Base-by-base conservation (phyloP, 2,329 filamentous ascomycete genomes). In the Tympanopsis confertula region DNA sequence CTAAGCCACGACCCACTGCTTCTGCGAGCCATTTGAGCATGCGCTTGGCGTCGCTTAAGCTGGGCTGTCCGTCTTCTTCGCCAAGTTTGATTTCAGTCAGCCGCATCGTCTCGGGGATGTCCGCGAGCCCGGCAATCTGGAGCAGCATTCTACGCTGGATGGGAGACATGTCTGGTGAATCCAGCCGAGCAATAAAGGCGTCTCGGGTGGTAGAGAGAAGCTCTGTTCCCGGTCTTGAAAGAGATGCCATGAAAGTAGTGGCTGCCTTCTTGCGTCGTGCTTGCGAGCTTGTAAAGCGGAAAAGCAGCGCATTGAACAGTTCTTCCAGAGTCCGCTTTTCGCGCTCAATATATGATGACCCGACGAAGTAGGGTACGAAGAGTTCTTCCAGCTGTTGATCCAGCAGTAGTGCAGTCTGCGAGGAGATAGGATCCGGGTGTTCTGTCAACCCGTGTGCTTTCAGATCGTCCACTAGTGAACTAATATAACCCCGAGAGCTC, bases 241-340 rank as follows among this genome's bases (percentile, higher is more conserved):
- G 69, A 3, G 88, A 89, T 14, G 85, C 86, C 69, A 96, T 93
- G 56, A 95, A 95, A 1, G 86, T 86, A 1, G 85, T 86, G 1
- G 88, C 83, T 19, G 82, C 79, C 66, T 93, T 95, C 57, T 94
- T 89, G 44, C 86, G 72, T 42, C 81, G 69, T 1, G 82, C 86
- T 57, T 98, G 91, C 53, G 89, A 96, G n/a, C 93, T 82, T 13
- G 86, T 93, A 53, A 91, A 98, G 50, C 93, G 94, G 73, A 98
- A 94, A 4, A 96, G 72, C 38, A 98, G 63, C 0, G 91, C 94
- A 39, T 86, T 89, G 61, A 94, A 87, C 45, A 88, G 62, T 53
- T 89, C 85, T 51, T 88, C 84, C 36, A 91, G 59, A 41, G 71
- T 82, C 56, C 67, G 77, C 51, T 65, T 73, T 52, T 84, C 79